These are phyloP conservation scores for Nidula microcarpa DNA, from an alignment of 768 basidiomycete species.

Conservation along the genomic window DNA sequence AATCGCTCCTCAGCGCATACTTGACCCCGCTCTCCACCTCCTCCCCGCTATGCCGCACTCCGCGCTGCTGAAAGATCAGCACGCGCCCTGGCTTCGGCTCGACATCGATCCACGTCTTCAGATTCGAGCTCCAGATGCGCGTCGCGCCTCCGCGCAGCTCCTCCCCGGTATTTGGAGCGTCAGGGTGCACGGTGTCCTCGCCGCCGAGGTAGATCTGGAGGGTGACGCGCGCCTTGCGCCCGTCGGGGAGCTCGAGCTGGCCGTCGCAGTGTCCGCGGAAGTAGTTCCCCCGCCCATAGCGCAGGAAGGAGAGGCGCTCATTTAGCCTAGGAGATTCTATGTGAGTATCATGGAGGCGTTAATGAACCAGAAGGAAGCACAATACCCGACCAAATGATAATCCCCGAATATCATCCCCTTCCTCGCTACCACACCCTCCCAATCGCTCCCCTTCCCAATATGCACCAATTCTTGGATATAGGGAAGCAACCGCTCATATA, in stretches of 20 bases:
- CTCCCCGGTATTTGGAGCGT: background rate
- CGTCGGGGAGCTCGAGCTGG: slow-evolving; percentile 28
- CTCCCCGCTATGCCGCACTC: slow-evolving; percentile 38
- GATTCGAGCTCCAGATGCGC: slow-evolving; percentile 26
- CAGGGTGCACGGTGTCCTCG: slow-evolving; percentile 8
- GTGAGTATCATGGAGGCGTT: too few species aligned
- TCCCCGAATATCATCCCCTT: slow-evolving; percentile 9
- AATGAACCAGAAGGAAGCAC: too few species aligned
- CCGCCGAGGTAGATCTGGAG: slow-evolving; percentile 45
- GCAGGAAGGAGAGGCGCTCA: slow-evolving; percentile 40
- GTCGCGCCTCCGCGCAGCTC: slow-evolving; percentile 35
- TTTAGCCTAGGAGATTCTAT: slow-evolving; percentile 25
- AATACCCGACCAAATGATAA: background rate
- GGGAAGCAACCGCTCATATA: slow-evolving; percentile 33
- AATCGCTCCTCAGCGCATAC: slow-evolving; percentile 37
- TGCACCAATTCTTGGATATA: slow-evolving; percentile 32
- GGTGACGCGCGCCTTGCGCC: slow-evolving; percentile 34
- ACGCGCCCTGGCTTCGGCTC: slow-evolving; percentile 39
- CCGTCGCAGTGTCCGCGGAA: slow-evolving; percentile 39
- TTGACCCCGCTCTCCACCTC: slow-evolving; percentile 34
- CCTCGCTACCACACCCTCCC: slow-evolving; percentile 26
- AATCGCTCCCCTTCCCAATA: slow-evolving; percentile 24
- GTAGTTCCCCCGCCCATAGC: slow-evolving; percentile 39
- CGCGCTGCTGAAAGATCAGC: slow-evolving; percentile 41
- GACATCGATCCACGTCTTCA: slow-evolving; percentile 30